phyloP scores from a whole-genome alignment of 129 eudicot species.

The Helichrysum umbraculigerum region DNA sequence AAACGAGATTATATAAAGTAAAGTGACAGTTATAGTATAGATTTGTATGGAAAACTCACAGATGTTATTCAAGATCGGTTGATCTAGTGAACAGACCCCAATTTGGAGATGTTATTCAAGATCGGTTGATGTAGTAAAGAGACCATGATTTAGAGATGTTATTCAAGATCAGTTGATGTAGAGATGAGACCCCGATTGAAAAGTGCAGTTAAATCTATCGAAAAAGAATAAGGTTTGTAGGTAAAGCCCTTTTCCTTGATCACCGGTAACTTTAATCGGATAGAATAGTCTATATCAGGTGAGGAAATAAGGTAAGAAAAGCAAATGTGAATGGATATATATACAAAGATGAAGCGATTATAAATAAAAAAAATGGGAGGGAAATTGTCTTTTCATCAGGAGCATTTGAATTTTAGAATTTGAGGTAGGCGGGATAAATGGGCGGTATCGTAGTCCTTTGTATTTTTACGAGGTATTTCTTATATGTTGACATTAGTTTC shows the following conservation, averaged over 20 bases:
- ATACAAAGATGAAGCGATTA: not conserved
- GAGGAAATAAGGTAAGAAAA: not conserved
- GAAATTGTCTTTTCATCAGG: not conserved
- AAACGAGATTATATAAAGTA: not conserved
- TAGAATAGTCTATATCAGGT: no score
- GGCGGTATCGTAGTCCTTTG: not conserved
- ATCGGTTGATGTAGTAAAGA: not conserved
- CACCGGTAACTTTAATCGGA: not conserved
- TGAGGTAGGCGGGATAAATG: not conserved
- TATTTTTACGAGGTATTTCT: not conserved
- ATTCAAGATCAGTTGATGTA: not conserved
- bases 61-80: no score
- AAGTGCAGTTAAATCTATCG: not conserved
- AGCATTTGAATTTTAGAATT: not conserved
- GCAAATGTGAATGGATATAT: not conserved
- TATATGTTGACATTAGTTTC: not conserved
- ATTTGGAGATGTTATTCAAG: no score
- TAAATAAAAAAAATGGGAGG: not conserved
- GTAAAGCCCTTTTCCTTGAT: not conserved
- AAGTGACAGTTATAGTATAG: not conserved
- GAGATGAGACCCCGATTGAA: not conserved
- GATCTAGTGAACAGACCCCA: not conserved
- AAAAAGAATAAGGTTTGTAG: not conserved
- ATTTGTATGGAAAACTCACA: not conserved
- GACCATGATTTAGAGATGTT: not conserved